Evolutionary conservation across 441 rosid species (phyloP).

Genomic region (Monsonia emarginata): DNA sequence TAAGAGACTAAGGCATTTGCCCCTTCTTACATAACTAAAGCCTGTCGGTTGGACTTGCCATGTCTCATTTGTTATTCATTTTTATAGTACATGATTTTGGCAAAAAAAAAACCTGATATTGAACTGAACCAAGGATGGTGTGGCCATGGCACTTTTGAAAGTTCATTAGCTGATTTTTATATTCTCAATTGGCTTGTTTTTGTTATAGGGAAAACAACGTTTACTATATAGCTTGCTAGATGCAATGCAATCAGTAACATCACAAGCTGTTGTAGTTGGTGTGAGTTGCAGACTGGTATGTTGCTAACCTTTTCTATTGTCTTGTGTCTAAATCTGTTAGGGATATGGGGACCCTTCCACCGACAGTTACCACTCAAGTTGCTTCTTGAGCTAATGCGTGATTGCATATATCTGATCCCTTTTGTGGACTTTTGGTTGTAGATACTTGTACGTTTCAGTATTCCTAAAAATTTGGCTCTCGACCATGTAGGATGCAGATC

Average conservation of each 20-base stretch:
- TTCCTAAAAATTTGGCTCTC: conserved; percentile 11
- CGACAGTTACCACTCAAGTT: not conserved
- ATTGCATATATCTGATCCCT: not conserved
- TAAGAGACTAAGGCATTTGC: too few species aligned
- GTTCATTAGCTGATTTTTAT: not conserved
- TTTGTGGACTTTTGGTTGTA: not conserved
- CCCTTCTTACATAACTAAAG: too few species aligned
- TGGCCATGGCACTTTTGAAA: not conserved
- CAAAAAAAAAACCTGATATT: not conserved
- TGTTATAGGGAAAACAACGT: conserved; percentile 80
- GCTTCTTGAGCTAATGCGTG: not conserved
- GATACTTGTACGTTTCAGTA: conserved; percentile 1
- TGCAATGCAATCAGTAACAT: conserved; percentile 82
- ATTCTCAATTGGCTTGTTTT: conserved; percentile 12
- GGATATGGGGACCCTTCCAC: conserved; percentile 1
- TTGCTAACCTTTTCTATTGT: not conserved
- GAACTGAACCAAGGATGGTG: not conserved
- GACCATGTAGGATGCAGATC: conserved; percentile 80
- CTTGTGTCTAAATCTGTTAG: conserved; percentile 5
- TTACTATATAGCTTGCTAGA: conserved; percentile 79
- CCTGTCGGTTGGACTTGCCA: conserved; percentile 3
- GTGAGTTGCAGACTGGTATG: conserved; percentile 76
- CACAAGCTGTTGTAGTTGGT: conserved; percentile 87
- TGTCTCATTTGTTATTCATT: conserved; percentile 2
- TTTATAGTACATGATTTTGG: not conserved